Conservation (phyloP, 225 moss, liverwort and hornwort genomes). For the Lunularia cruciata region DNA sequence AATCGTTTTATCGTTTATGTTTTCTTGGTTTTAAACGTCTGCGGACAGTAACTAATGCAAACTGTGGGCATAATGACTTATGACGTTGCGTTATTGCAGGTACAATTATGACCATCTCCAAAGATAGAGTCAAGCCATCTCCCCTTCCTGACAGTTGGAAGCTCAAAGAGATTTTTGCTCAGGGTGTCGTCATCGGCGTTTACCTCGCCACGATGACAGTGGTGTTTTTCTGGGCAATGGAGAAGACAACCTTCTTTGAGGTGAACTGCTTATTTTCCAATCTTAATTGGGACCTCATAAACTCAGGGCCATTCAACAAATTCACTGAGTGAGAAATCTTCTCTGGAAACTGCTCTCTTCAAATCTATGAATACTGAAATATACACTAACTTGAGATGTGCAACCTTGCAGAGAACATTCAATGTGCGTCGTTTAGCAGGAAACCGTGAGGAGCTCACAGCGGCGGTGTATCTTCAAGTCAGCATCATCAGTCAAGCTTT, state of each 20-base stretch:
- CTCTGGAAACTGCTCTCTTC: background rate
- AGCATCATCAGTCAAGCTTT: constrained; percentile 32
- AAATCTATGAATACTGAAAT: background rate
- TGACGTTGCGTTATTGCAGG: constrained; percentile 28
- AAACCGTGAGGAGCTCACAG: constrained; percentile 3
- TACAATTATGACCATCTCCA: constrained; percentile 68
- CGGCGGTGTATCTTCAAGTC: constrained; percentile 29
- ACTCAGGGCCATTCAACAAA: background rate
- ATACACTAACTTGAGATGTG: background rate
- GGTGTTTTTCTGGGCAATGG: constrained; percentile 23
- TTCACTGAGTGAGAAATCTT: background rate
- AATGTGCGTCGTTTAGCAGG: constrained; percentile 4
- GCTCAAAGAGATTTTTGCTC: constrained; percentile 34
- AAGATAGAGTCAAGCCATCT: constrained; percentile 66
- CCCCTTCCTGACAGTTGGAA: constrained; percentile 65
- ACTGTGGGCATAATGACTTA: too few species aligned
- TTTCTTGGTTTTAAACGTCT: too few species aligned
- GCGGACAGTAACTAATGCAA: too few species aligned
- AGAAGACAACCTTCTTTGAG: constrained; percentile 27
- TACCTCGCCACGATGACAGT: constrained; percentile 33
- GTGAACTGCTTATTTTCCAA: constrained; percentile 6
- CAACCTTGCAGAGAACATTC: constrained; percentile 15
- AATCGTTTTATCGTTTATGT: too few species aligned
- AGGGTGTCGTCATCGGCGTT: constrained; percentile 19
- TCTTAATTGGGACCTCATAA: too few species aligned